Conservation (phyloP, 345 rosid species). For the Cardamine resedifolia region DNA sequence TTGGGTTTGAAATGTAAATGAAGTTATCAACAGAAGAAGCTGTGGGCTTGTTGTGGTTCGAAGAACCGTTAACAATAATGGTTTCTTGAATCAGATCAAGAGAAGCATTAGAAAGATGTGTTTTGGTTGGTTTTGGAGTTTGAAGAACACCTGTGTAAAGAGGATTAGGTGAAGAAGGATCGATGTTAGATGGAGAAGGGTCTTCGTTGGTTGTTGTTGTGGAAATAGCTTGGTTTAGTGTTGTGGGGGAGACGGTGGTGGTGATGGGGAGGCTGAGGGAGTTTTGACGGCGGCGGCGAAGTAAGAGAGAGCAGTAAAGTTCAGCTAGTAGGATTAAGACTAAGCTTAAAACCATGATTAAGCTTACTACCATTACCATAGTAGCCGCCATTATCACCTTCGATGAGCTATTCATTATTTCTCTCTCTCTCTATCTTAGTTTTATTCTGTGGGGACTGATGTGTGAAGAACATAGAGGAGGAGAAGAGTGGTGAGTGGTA, state of each 20-base stretch:
- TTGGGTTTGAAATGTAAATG: conserved; percentile 87
- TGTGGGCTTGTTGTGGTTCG: conserved; percentile 2
- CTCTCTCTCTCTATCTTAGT: conserved; percentile 1
- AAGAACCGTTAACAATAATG: conserved; percentile 24
- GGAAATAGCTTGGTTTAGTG: conserved; percentile 24
- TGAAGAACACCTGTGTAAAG: conserved; percentile 64
- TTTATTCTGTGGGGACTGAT: background rate
- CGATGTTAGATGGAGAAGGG: conserved; percentile 26
- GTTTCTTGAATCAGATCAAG: conserved; percentile 38
- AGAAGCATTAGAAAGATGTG: conserved; percentile 31
- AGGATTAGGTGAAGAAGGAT: conserved; percentile 41
- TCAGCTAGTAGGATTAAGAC: conserved; percentile 76
- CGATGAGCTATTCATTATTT: conserved; percentile 68
- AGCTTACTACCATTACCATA: conserved; percentile 68
- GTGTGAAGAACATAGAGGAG: background rate
- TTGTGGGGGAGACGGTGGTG: conserved; percentile 21
- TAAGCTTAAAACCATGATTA: conserved; percentile 70
- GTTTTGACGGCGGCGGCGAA: conserved; percentile 50
- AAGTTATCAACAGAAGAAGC: conserved; percentile 41
- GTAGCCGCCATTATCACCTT: conserved; percentile 89
- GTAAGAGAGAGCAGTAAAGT: conserved; percentile 81
- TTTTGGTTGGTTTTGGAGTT: conserved; percentile 48
- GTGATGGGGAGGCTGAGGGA: conserved; percentile 31
- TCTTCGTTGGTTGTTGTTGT: background rate
- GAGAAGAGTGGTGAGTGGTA: conserved; percentile 8